These are phyloP conservation scores for Melaleuca alternifolia DNA, from an alignment of 345 rosid genomes.

Conservation along the genomic window DNA sequence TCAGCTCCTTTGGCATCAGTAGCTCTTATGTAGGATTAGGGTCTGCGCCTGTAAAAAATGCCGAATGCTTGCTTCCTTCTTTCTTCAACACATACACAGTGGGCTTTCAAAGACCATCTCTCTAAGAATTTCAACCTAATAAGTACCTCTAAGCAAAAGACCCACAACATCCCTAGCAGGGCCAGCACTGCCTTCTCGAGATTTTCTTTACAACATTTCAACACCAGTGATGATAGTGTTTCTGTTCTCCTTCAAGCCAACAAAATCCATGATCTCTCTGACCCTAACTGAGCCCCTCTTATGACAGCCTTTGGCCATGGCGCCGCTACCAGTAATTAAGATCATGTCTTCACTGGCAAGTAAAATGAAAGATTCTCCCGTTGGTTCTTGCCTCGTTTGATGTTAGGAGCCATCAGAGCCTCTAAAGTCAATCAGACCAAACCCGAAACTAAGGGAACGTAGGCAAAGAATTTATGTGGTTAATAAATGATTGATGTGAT, in stretches of 20 bases:
- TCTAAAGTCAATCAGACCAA: slow-evolving; percentile 74
- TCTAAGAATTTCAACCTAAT: slow-evolving; percentile 77
- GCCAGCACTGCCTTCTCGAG: slow-evolving; percentile 73
- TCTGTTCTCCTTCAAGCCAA: slow-evolving; percentile 73
- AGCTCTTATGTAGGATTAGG: slow-evolving; percentile 96
- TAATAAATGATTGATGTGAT: not conserved
- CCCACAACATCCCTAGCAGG: slow-evolving; percentile 64
- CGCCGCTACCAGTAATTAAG: slow-evolving; percentile 90
- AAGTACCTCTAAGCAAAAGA: slow-evolving; percentile 79
- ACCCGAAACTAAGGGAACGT: slow-evolving; percentile 57
- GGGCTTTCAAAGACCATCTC: slow-evolving; percentile 91
- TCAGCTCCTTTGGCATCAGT: slow-evolving; percentile 91
- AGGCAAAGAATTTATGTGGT: slow-evolving; percentile 72
- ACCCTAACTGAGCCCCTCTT: slow-evolving; percentile 61
- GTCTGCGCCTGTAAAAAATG: slow-evolving; percentile 82
- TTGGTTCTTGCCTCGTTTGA: slow-evolving; percentile 64
- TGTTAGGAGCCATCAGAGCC: slow-evolving; percentile 54
- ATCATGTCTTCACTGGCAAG: slow-evolving; percentile 85
- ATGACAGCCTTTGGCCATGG: slow-evolving; percentile 84
- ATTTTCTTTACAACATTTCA: slow-evolving; percentile 86
- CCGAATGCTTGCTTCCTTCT: slow-evolving; percentile 95
- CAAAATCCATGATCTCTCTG: slow-evolving; percentile 67
- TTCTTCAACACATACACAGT: slow-evolving; percentile 92
- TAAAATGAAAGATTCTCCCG: slow-evolving; percentile 87
- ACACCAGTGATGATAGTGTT: slow-evolving; percentile 67